These are phyloP conservation scores for Pelargonium myrrhifolium DNA, from an alignment of 441 rosid species.

Conservation along the genomic window DNA sequence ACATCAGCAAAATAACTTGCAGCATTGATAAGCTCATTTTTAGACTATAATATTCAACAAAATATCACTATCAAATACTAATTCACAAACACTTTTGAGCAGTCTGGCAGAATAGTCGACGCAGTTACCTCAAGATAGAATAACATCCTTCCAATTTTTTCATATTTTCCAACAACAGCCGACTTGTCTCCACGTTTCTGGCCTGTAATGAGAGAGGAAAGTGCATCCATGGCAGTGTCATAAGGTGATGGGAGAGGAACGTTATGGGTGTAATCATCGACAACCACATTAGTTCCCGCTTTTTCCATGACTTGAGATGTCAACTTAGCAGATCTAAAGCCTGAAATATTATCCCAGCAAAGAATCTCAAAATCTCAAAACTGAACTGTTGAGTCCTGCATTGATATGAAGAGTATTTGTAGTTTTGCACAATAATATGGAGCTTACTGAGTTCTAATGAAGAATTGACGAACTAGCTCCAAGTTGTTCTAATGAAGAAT, in stretches of 20 bases:
- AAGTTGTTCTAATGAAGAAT: slow-evolving; percentile 14
- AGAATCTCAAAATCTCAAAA: background rate
- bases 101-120: background rate
- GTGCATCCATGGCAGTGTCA: slow-evolving; percentile 76
- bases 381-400: slow-evolving; percentile 4
- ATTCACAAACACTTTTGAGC: slow-evolving; percentile 3
- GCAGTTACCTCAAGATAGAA: slow-evolving; percentile 61
- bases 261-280: slow-evolving; percentile 31
- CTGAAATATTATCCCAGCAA: slow-evolving; percentile 31
- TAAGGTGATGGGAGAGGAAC: slow-evolving; percentile 47
- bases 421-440: background rate
- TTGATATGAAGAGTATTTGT: background rate
- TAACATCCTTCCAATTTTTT: slow-evolving; percentile 53
- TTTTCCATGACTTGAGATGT: slow-evolving; percentile 35
- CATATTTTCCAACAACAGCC: slow-evolving; percentile 31
- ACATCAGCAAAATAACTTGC: background rate
- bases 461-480: too few species aligned
- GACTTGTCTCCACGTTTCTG: slow-evolving; percentile 49
- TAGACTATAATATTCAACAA: background rate
- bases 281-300: slow-evolving; percentile 21
- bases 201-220: slow-evolving; percentile 67
- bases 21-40: background rate
- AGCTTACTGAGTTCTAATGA: too few species aligned
- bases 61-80: background rate
- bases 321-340: slow-evolving; percentile 30